Conservation (phyloP, 2,329 filamentous ascomycete genomes). For the Davidsoniella virescens region DNA sequence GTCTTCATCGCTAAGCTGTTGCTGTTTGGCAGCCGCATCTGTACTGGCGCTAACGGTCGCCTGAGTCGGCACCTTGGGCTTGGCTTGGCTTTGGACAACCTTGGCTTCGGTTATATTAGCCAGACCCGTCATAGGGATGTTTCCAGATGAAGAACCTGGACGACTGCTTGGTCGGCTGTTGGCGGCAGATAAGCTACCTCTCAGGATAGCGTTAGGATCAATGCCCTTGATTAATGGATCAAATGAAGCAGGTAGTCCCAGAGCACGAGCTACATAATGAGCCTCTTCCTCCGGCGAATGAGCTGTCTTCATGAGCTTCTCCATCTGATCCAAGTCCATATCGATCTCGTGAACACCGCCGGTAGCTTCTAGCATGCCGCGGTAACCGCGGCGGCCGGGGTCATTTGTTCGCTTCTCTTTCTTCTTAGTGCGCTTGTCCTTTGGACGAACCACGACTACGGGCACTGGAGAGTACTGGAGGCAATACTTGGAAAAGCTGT, state of each 20-base stretch:
- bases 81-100: not conserved
- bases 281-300: slow-evolving; percentile 46
- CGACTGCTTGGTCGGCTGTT: slow-evolving; percentile 9
- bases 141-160: slow-evolving; percentile 5
- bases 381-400: slow-evolving; percentile 58
- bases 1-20: slow-evolving; percentile 23
- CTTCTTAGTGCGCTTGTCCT: slow-evolving; percentile 76
- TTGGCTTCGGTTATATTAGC: not conserved
- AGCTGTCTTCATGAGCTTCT: slow-evolving; percentile 34
- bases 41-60: not conserved
- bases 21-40: not conserved
- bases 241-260: slow-evolving; percentile 45
- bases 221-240: slow-evolving; percentile 47
- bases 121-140: not conserved
- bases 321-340: slow-evolving; percentile 34
- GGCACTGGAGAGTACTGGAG: slow-evolving; percentile 85
- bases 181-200: slow-evolving; percentile 12
- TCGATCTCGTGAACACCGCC: slow-evolving; percentile 42
- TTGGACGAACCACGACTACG: slow-evolving; percentile 79
- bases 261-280: slow-evolving; percentile 44
- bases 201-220: slow-evolving; percentile 19
- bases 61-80: not conserved
- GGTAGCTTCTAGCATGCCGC: slow-evolving; percentile 54
- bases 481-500: slow-evolving; percentile 87
- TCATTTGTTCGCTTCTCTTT: slow-evolving; percentile 72